Evolutionary conservation across 257 asterid species (phyloP).

Genomic region (Fraxinus quadrangulata): DNA sequence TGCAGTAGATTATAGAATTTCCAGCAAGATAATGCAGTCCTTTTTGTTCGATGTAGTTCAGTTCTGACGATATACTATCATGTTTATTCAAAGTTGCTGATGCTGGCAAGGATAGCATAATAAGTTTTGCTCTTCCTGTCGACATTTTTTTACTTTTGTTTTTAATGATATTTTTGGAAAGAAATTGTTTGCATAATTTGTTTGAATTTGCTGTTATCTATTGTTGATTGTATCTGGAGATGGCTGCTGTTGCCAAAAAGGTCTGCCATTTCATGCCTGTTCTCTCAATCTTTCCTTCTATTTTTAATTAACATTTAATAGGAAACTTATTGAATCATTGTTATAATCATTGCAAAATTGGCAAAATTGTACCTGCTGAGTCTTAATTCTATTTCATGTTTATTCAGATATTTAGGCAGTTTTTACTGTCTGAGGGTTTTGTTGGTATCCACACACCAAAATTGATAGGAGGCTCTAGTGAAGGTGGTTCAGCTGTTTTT

Average conservation of each 20-base stretch:
- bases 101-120: neutral
- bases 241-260: neutral
- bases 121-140: neutral
- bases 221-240: constrained; percentile 1
- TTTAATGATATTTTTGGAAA: constrained; percentile 2
- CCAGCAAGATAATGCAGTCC: neutral
- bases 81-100: neutral
- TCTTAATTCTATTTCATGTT: neutral
- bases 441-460: constrained; percentile 82
- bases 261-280: neutral
- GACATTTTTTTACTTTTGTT: neutral
- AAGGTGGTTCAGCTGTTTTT: constrained; percentile 93
- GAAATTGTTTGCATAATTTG: neutral
- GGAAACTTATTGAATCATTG: neutral
- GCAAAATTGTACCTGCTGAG: neutral
- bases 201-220: constrained; percentile 13
- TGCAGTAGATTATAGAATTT: neutral
- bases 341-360: neutral
- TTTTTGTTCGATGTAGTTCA: constrained; percentile 1
- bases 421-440: constrained; percentile 62
- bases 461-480: constrained; percentile 85
- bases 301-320: neutral
- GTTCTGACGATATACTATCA: neutral
- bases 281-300: neutral
- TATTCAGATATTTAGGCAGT: constrained; percentile 68